These are phyloP conservation scores for Scheffersomyces ergatensis DNA, from an alignment of 805 yeast genomes.

Conservation along the genomic window DNA sequence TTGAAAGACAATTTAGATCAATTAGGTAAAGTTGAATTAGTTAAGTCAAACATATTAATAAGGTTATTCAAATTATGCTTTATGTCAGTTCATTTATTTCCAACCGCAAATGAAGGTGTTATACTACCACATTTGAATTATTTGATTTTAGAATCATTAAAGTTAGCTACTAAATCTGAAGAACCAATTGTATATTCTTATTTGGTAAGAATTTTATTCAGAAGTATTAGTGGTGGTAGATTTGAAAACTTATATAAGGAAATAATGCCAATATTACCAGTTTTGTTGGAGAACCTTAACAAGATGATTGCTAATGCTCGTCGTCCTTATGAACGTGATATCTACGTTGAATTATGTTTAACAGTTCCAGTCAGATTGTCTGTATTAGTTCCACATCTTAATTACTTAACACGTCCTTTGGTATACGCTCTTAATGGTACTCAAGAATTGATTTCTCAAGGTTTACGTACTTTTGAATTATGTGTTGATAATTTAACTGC, in stretches of 20 bases:
- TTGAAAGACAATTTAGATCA: constrained; percentile 69
- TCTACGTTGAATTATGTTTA: constrained; percentile 90
- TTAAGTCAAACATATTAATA: constrained; percentile 76
- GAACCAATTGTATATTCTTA: constrained; percentile 91
- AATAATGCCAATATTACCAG: constrained; percentile 87
- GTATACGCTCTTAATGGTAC: constrained; percentile 88
- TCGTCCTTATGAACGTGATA: constrained; percentile 85
- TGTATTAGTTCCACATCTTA: constrained; percentile 89
- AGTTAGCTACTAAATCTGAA: constrained; percentile 76
- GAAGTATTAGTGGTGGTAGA: constrained; percentile 96
- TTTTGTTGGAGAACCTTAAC: constrained; percentile 79
- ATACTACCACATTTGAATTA: constrained; percentile 84
- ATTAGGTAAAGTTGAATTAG: constrained; percentile 76
- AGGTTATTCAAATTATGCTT: constrained; percentile 88
- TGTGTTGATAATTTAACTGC: constrained; percentile 97
- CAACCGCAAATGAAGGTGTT: constrained; percentile 81
- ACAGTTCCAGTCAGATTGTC: constrained; percentile 95
- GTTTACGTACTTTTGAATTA: constrained; percentile 87
- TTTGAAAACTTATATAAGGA: constrained; percentile 91
- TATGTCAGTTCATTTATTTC: constrained; percentile 93
- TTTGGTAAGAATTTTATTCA: constrained; percentile 80
- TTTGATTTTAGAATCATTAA: constrained; percentile 75
- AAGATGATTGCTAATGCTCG: constrained; percentile 79
- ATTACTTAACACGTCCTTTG: constrained; percentile 84
- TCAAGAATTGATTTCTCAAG: constrained; percentile 91